Percentiles rank a stretch among this genome's conserved stretches.
These are phyloP conservation scores for Cytospora leucostoma DNA, from an alignment of 2,329 filamentous ascomycete genomes.

Conservation along the genomic window DNA sequence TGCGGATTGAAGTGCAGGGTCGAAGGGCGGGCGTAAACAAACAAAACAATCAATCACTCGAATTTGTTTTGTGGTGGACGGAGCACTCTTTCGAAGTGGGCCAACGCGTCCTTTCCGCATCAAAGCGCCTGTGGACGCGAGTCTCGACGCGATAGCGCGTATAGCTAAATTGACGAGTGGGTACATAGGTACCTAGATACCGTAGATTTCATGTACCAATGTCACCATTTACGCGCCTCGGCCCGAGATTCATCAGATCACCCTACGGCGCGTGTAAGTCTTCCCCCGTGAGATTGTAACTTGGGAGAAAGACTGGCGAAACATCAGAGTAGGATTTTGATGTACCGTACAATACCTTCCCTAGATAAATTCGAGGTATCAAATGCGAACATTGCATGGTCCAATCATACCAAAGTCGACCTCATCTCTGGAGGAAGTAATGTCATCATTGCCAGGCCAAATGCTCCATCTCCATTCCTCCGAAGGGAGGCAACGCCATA, in stretches of 20 bases:
- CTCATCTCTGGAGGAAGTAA: no score
- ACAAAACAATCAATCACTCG: neutral
- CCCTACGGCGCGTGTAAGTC: neutral
- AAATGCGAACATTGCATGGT: neutral
- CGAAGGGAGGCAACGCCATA: no score
- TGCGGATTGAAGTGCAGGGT: slow-evolving; percentile 7
- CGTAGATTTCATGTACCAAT: neutral
- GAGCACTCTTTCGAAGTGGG: slow-evolving; percentile 1
- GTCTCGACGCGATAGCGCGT: neutral
- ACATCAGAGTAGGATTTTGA: neutral
- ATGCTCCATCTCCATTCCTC: no score
- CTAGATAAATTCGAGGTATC: neutral
- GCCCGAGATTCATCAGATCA: slow-evolving; percentile 12
- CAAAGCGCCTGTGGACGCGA: neutral
- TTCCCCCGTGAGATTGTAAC: neutral
- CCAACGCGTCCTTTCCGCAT: neutral
- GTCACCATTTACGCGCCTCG: slow-evolving; percentile 6
- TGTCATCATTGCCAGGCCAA: no score
- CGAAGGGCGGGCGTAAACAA: neutral
- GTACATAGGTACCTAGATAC: neutral
- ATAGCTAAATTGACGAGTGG: slow-evolving; percentile 1
- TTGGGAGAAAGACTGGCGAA: neutral
- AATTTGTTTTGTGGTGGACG: neutral
- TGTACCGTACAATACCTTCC: neutral
- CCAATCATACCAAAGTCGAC: neutral